A percentile compares a stretch with the other conserved stretches of the same genome.
These are phyloP conservation scores for Artemisia argyi DNA, from an alignment of 129 eudicot species.

Conservation along the genomic window DNA sequence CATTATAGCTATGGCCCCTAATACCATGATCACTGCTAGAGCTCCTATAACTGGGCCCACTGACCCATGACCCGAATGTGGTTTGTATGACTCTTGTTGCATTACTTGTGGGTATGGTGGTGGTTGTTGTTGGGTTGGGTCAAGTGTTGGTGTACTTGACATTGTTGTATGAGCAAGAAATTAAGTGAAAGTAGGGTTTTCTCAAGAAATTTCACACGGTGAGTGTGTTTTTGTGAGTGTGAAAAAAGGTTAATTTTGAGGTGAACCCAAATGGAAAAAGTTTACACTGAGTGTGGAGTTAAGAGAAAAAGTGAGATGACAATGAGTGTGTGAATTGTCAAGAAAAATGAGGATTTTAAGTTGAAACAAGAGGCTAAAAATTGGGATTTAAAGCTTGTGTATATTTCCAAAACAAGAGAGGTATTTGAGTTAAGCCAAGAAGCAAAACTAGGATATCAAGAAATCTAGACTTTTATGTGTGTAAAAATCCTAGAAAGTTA, in stretches of 20 bases:
- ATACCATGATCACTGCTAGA: constrained; percentile 53
- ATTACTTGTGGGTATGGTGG: constrained; percentile 50
- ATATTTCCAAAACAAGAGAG: not conserved
- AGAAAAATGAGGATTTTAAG: constrained; percentile 1
- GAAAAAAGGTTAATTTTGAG: not conserved
- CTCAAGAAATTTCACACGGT: too few relatives aligned
- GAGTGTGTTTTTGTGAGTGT: too few relatives aligned
- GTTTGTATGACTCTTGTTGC: constrained; percentile 44
- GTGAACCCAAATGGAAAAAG: constrained; percentile 4
- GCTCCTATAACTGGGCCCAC: constrained; percentile 81
- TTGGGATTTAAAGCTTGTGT: constrained; percentile 7
- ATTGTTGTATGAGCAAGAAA: constrained; percentile 16
- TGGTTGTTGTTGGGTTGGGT: constrained; percentile 34
- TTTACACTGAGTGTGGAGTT: not conserved
- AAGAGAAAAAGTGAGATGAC: not conserved
- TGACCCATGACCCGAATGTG: constrained; percentile 65
- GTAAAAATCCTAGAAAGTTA: not conserved
- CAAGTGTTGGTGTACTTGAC: constrained; percentile 38
- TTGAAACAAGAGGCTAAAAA: constrained; percentile 8
- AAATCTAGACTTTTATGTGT: constrained; percentile 7
- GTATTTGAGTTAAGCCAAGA: constrained; percentile 1
- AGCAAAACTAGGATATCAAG: not conserved
- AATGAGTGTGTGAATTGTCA: constrained; percentile 18
- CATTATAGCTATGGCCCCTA: constrained; percentile 70
- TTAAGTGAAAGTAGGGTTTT: too few relatives aligned